A percentile compares a stretch with the other conserved stretches of the same genome.
Conservation (phyloP, 768 basidiomycete species). For the Rhodosporidiobolus odoratus region DNA sequence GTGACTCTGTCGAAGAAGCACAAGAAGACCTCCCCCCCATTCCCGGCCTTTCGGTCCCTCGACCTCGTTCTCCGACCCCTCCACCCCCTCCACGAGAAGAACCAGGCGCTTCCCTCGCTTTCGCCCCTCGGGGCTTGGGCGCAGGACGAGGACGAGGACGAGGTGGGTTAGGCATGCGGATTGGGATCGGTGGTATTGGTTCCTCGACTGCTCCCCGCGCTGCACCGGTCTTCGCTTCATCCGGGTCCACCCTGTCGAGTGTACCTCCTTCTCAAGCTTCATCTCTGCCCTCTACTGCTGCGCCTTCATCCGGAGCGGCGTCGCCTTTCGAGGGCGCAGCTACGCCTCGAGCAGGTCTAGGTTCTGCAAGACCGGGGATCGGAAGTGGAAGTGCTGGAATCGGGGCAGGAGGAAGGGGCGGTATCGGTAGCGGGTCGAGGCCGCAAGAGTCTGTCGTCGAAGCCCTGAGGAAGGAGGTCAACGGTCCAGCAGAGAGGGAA, state of each 20-base stretch:
- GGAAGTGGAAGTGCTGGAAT: not conserved
- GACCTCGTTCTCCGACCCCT: not conserved
- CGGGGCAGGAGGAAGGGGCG: not conserved
- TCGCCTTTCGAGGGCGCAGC: slow-evolving; percentile 19
- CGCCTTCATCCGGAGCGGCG: slow-evolving; percentile 41
- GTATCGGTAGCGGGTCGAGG: slow-evolving; percentile 9
- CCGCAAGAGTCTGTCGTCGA: slow-evolving; percentile 18
- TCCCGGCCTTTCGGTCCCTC: slow-evolving; percentile 43
- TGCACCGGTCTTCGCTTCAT: slow-evolving; percentile 7
- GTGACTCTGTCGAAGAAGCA: not conserved
- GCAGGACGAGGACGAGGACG: slow-evolving; percentile 46
- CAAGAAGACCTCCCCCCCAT: slow-evolving; percentile 48
- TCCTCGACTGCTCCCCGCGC: not conserved
- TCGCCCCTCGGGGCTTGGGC: slow-evolving; percentile 32
- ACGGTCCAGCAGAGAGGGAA: not conserved
- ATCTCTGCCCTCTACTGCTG: slow-evolving; percentile 43
- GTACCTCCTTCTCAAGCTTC: too few species aligned
- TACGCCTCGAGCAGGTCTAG: slow-evolving; percentile 26
- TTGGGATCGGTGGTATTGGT: slow-evolving; percentile 30
- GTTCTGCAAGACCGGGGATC: not conserved
- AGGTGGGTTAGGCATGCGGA: not conserved
- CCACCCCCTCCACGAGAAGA: slow-evolving; percentile 11
- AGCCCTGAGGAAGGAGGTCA: slow-evolving; percentile 11
- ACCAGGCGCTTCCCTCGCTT: slow-evolving; percentile 2
- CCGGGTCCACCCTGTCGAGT: not conserved